These are phyloP conservation scores for Prunus salicina DNA, from an alignment of 306 rosid species.

Conservation along the genomic window DNA sequence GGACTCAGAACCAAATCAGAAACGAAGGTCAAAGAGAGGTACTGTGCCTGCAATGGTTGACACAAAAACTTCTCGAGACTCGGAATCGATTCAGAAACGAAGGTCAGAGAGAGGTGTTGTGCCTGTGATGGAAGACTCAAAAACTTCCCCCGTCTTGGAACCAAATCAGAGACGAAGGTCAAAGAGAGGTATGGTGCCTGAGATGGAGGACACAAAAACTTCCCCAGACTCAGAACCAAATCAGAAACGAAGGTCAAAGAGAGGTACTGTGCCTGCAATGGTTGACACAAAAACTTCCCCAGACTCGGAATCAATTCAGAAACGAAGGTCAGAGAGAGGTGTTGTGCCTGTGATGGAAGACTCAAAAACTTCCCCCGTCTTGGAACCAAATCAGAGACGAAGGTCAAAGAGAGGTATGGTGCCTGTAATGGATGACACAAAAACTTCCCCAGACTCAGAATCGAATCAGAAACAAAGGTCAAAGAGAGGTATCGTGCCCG, in stretches of 20 bases:
- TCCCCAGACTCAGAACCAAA: background rate
- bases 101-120: constrained; percentile 17
- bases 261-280: background rate
- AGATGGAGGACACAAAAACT: constrained; percentile 22
- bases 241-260: no score
- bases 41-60: background rate
- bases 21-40: constrained; percentile 13
- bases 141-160: constrained; percentile 11
- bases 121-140: background rate
- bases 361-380: constrained; percentile 8
- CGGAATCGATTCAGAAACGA: background rate
- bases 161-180: constrained; percentile 14
- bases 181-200: constrained; percentile 12
- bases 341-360: constrained; percentile 11
- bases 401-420: constrained; percentile 12
- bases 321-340: constrained; percentile 4
- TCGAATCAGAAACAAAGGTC: constrained; percentile 14
- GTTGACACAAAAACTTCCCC: constrained; percentile 3
- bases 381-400: constrained; percentile 2
- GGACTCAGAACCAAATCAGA: constrained; percentile 19
- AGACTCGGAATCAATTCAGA: constrained; percentile 3
- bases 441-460: constrained; percentile 12
- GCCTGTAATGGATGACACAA: background rate
- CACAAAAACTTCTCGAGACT: background rate
- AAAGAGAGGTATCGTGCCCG: constrained; percentile 13